Evolutionary conservation across 768 basidiomycete genomes (phyloP), one percentile per base, ranked within the genome.

Genomic region (Pleurotus citrinopileatus): DNA sequence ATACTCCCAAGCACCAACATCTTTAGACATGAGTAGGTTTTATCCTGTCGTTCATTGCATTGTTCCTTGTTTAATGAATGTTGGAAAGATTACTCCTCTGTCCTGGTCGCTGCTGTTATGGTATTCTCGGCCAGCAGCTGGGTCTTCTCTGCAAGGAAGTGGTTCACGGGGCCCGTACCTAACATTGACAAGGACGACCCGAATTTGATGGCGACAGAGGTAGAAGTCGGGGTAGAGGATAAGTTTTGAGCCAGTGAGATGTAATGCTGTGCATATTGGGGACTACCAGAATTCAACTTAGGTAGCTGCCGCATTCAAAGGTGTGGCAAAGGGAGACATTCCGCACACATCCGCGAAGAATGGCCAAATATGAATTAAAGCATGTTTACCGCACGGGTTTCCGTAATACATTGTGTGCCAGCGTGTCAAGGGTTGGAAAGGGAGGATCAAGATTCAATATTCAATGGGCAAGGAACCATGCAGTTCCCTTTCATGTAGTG

Each of bases 161-260:
- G 69, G 73, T 73, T 71, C 46, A 61, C 57, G 1, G 68, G 69
- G 2, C 67, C 74, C 9, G 54, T 72, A 23, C 57, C 63, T 12
- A 75, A 69, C 53, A 60, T 70, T 29, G 61, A 12, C 48, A 56
- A 55, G 9, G 45, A 52, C 25, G 53, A 57, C 27, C 17, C 44
- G n/a, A 20, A 20, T 44, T 47, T 36, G 34, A 22, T 12, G 13
- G 15, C 27, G 9, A 27, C 46, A 27, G 26, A 48, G 46, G 27
- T 28, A 29, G 28, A 48, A 19, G 28, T 48, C 7, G 25, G 8
- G 28, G 17, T 25, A n/a, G 46, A 28, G 8, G 46, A 47, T n/a
- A 25, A 47, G 45, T 26, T 47, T 32, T 32, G 29, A 6, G 29
- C 29, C 29, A 32, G 29, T 13, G 29, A 32, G 29, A 32, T 32